Base-by-base conservation (phyloP, 1,284 basidiomycete genomes). In the Tilletia caries region DNA sequence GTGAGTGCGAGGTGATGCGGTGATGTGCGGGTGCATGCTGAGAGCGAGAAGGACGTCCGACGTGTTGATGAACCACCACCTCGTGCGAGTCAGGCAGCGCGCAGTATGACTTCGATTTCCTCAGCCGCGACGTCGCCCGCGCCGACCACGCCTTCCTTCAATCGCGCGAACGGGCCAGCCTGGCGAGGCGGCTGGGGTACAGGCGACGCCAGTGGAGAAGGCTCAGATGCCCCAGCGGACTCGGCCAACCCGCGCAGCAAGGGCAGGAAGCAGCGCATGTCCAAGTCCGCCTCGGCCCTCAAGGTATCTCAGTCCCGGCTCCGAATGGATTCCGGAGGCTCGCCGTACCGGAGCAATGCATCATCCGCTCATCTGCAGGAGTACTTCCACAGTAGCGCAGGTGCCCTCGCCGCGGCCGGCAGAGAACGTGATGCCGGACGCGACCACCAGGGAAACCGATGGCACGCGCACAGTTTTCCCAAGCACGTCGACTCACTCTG, bases 401-500 rank as follows among this genome's bases (percentile, higher is more conserved):
- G 29, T n/a, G 58, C 58, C 32, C 58, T 62, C 29, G 58, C 58
- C 58, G 32, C 58, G 1, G 58, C 58, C 3, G 58, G 58, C 4
- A 33, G 58, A 15, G 58, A 62, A 18, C 58, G 58, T 13, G 58
- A 62, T 62, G n/a, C 32, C 3, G 58, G 58, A 33, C 29, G 58
- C 10, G 58, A 62, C 58, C 32, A 34, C 27, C 18, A 62, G 18
- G 58, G 58, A 3, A 62, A 62, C 33, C 58, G 58, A 66, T 60
- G 44, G 15, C 73, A 76, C 52, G 71, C 72, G 2, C 77, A 78
- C 54, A 69, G 72, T 29, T 78, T 78, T 46, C 77, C 77, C 12
- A 67, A 77, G 43, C 50, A 68, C 29, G 77, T 73, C 25, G 76
- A 76, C 6, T 81, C 79, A 13, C 69, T 81, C 12, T 72, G 73